These are phyloP conservation scores for Globisporangium rhizosaccharum DNA, from an alignment of 352 stramenopile species.

Conservation along the genomic window DNA sequence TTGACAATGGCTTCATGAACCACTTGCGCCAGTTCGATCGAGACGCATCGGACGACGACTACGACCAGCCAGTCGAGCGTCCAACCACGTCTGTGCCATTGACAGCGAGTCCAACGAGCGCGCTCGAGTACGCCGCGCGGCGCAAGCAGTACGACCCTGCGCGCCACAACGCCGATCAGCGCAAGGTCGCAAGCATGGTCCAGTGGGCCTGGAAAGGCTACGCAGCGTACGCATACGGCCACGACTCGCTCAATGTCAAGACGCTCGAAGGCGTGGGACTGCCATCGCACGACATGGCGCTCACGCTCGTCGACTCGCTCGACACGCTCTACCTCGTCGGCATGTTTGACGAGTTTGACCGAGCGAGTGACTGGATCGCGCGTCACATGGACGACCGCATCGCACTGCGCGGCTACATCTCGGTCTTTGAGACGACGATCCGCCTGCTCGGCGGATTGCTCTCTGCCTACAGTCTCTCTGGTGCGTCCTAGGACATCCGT, in stretches of 20 bases:
- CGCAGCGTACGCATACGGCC: conserved; percentile 58
- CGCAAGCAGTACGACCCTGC: conserved; percentile 39
- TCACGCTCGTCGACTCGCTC: conserved; percentile 74
- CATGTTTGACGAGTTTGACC: conserved; percentile 76
- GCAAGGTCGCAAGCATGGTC: conserved; percentile 56
- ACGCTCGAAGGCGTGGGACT: conserved; percentile 50
- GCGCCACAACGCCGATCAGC: conserved; percentile 49
- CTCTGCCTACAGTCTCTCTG: conserved; percentile 61
- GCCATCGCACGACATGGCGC: conserved; percentile 63
- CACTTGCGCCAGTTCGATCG: conserved; percentile 28
- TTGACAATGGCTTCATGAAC: conserved; percentile 32
- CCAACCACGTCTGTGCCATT: conserved; percentile 20
- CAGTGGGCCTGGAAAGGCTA: conserved; percentile 81
- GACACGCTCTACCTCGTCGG: conserved; percentile 73
- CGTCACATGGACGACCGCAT: conserved; percentile 64
- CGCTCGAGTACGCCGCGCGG: conserved; percentile 30
- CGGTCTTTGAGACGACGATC: conserved; percentile 81
- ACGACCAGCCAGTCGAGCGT: background rate
- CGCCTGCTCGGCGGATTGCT: conserved; percentile 66
- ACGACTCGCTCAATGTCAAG: conserved; percentile 67
- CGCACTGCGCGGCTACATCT: conserved; percentile 56
- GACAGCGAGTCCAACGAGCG: conserved; percentile 13
- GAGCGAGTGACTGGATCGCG: conserved; percentile 56
- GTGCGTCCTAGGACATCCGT: conserved; percentile 9
- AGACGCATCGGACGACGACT: background rate